phyloP scores from a whole-genome alignment of 768 basidiomycete genomes.

The Phaffia tasmanica region DNA sequence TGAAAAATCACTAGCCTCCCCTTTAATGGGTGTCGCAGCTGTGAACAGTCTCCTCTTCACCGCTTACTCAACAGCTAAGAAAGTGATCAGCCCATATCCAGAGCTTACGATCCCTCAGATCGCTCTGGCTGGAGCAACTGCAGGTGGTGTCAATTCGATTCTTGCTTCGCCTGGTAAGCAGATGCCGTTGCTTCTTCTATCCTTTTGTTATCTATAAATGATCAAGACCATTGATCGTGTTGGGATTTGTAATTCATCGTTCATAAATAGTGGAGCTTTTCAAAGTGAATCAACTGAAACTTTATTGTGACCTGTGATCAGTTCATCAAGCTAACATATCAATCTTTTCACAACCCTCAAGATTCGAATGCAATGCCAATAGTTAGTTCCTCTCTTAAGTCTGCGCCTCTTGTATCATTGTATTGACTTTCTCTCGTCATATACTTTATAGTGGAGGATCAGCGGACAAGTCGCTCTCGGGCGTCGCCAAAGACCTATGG shows the following conservation, averaged over 20 bases:
- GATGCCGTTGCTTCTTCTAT: not conserved
- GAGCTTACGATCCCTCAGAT: conserved; percentile 67
- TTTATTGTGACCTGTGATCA: not conserved
- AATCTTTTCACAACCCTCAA: not conserved
- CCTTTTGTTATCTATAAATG: not conserved
- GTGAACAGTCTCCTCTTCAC: conserved; percentile 94
- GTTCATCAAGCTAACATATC: not conserved
- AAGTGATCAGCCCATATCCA: conserved; percentile 78
- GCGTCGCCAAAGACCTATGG: conserved; percentile 73
- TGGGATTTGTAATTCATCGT: not conserved
- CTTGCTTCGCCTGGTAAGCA: conserved; percentile 70
- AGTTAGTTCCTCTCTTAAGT: not conserved
- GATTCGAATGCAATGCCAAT: conserved; percentile 82
- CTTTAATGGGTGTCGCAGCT: conserved; percentile 81
- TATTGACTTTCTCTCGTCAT: conserved; percentile 22
- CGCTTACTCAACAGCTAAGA: conserved; percentile 69
- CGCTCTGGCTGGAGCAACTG: conserved; percentile 78
- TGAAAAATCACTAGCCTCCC: conserved; percentile 48
- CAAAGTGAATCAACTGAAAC: conserved; percentile 43
- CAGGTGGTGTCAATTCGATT: conserved; percentile 79
- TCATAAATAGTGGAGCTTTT: conserved; percentile 75
- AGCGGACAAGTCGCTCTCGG: conserved; percentile 63
- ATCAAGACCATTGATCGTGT: not conserved
- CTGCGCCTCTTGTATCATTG: not conserved
- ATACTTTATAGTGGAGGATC: conserved; percentile 58